Evolutionary conservation across 257 asterid species (phyloP), one percentile per base, ranked within the genome.

Genomic region (Plantago major): DNA sequence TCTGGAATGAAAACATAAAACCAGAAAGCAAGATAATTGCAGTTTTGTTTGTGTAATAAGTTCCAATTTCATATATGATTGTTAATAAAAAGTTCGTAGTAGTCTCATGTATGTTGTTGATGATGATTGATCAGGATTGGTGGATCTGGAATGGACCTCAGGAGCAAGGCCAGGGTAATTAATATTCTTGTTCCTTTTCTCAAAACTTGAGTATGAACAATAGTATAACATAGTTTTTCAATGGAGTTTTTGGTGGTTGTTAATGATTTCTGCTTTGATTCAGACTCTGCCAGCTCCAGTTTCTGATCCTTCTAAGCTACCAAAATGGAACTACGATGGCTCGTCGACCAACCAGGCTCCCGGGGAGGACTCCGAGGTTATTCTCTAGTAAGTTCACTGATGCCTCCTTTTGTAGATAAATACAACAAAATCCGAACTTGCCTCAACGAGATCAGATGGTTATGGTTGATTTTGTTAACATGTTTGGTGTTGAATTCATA

Each of bases 331-430:
- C 28, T 81, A 70, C 42, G 84, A 81, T 16, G 84, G 87, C 2
- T 81, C 84, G 2, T 75, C 82, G 67, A 81, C 84, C 0, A 82
- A 79, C 3, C 87, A 81, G 60, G 87, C 88, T 11, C 82, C 84
- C 17, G 88, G 85, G 1, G 81, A 79, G 61, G 88, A 82, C 56
- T 71, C 78, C 28, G 88, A 82, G 76, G 88, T 82, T 10, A 82
- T 82, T 56, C 62, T 82, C 10, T 74, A 79, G 88, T 82, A 67
- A 55, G 69, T 18, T 22, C 26, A 22, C 26, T 22, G 26, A 22
- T 22, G 26, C 26, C 26, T 22, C 26, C 26, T 22, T 22, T 22
- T 22, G 26, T 22, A 22, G 26, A 22, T 22, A 2, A 22, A 22
- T 22, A 22, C 1, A 22, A 22, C 26, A 22, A 22, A 22, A 22